Base-by-base conservation (phyloP, 768 basidiomycete species). In the Imleria badia region DNA sequence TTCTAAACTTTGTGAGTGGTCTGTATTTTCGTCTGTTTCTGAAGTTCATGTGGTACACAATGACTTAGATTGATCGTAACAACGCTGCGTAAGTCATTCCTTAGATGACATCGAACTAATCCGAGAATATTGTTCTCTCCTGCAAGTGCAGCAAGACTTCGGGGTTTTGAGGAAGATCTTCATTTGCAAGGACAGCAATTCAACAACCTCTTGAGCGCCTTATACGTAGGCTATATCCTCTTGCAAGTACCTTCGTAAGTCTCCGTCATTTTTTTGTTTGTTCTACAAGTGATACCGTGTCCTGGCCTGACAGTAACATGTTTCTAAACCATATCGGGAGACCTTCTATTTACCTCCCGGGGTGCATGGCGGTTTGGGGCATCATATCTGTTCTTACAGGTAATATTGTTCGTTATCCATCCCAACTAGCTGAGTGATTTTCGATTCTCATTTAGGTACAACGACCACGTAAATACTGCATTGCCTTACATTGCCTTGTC, bases 211-310 rank as follows among this genome's bases (percentile, higher is more conserved):
- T 69, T 91, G 39, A 85, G 85, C 39, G 81, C 86, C 48, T 76
- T 87, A 45, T 87, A 86, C 59, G 75, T 86, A 31, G 87, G 86
- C 15, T 90, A 90, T 64, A 86, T 86, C 53, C 69, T 88, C 36
- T 89, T 89, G 87, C 89, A 91, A 66, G 78, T 91, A 50, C 88
- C 88, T 33, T 87, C 84, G 84, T 86, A 60, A 64, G 84, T 72
- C 5, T 12, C 5, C 63, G 29, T 20, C 38, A 31, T 26, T 26
- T 26, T 26, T 26, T 45, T 10, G 22, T 45, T 23, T 42, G 17
- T 38, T 23, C 31, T 50, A 13, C 36, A 26, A 23, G 19, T 30
- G 2, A n/a, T 45, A 22, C 44, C 7, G 43, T 47, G 17, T 29
- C 20, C 19, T 30, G 9, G n/a, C 17, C 45, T 17, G 42, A 22